phyloP scores from a whole-genome alignment of 2,329 filamentous ascomycete genomes.

The Pseudogymnoascus sp. region DNA sequence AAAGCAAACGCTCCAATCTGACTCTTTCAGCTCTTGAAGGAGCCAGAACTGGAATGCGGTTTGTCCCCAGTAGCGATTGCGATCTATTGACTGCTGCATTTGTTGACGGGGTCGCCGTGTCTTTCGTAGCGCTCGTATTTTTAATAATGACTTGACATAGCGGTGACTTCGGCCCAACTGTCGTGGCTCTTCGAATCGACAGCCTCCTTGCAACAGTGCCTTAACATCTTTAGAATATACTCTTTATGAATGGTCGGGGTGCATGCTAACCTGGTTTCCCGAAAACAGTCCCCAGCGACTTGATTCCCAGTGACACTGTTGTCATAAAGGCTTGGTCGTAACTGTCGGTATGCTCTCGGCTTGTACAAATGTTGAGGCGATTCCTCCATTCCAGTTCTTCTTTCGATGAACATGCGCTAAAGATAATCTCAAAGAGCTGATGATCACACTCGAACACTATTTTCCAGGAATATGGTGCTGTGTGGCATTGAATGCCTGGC shows the following conservation, averaged over 20 bases:
- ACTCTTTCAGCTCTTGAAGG: conserved; percentile 68
- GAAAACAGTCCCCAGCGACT: conserved; percentile 66
- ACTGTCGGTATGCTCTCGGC: conserved; percentile 40
- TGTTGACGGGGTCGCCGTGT: conserved; percentile 38
- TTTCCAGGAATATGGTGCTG: conserved; percentile 86
- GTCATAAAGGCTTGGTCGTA: conserved; percentile 45
- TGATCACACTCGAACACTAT: conserved; percentile 70
- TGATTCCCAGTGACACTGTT: conserved; percentile 61
- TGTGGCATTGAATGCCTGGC: conserved; percentile 76
- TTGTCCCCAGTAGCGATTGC: conserved; percentile 67
- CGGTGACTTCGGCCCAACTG: conserved; percentile 59
- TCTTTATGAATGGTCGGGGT: not conserved
- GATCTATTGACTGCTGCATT: conserved; percentile 59
- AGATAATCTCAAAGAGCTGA: conserved; percentile 72
- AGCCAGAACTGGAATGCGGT: conserved; percentile 59
- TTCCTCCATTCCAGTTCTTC: conserved; percentile 77
- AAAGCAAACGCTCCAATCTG: conserved; percentile 63
- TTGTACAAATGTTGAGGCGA: conserved; percentile 48
- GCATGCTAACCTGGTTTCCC: conserved; percentile 53
- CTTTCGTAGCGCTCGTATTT: conserved; percentile 66
- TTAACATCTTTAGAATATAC: conserved; percentile 22
- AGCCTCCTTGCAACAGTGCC: conserved; percentile 57
- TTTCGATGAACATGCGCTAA: conserved; percentile 73
- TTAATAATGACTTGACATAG: conserved; percentile 75
- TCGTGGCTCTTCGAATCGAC: conserved; percentile 72